These are phyloP conservation scores for Thelephora aurantiotincta DNA, from an alignment of 768 basidiomycete species.

Conservation along the genomic window DNA sequence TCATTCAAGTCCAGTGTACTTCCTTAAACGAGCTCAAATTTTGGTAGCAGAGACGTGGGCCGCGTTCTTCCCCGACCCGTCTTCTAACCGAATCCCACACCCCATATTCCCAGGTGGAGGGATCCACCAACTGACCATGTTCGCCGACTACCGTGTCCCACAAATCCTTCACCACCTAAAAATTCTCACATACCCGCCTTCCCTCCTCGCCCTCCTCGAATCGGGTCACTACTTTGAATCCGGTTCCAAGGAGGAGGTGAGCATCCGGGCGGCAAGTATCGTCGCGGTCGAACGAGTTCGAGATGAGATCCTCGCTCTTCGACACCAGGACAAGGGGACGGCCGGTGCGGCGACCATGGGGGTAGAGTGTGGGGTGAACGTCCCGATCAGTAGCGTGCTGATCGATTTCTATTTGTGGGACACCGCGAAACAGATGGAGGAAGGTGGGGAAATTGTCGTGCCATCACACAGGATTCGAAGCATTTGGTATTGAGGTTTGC, in stretches of 20 bases:
- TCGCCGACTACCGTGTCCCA: slow-evolving; percentile 86
- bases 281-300: slow-evolving; percentile 65
- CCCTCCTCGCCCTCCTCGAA: slow-evolving; percentile 37
- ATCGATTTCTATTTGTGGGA: slow-evolving; percentile 93
- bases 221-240: slow-evolving; percentile 29
- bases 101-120: slow-evolving; percentile 65
- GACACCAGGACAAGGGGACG: slow-evolving; percentile 3
- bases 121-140: slow-evolving; percentile 77
- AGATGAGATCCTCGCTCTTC: slow-evolving; percentile 32
- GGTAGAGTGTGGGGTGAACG: slow-evolving; percentile 12
- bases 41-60: slow-evolving; percentile 88
- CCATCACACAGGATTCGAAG: slow-evolving; percentile 73
- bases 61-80: slow-evolving; percentile 54
- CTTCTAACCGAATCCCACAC: slow-evolving; percentile 26
- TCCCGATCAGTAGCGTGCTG: slow-evolving; percentile 53
- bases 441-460: slow-evolving; percentile 40
- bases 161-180: slow-evolving; percentile 79
- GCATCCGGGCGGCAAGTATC: slow-evolving; percentile 68
- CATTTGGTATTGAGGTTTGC: slow-evolving; percentile 61
- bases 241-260: slow-evolving; percentile 60
- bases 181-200: slow-evolving; percentile 57
- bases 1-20: slow-evolving; percentile 34
- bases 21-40: slow-evolving; percentile 90
- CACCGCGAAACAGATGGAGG: slow-evolving; percentile 62
- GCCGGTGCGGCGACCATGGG: slow-evolving; percentile 1